These are phyloP conservation scores for Talaromyces atroroseus DNA, from an alignment of 2,329 filamentous ascomycete species.

Conservation along the genomic window DNA sequence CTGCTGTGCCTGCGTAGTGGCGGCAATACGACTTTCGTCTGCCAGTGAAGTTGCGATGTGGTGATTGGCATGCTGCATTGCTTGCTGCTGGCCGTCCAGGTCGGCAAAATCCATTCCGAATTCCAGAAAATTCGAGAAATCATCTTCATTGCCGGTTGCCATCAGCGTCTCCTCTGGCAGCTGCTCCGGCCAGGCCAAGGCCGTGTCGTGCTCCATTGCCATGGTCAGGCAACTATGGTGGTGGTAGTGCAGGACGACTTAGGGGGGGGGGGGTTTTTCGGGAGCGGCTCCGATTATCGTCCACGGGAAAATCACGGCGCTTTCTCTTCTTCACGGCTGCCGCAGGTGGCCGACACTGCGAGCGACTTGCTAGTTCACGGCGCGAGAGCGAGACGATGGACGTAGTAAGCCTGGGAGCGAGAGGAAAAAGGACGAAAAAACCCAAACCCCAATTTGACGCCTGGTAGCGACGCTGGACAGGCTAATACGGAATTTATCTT, in stretches of 20 bases:
- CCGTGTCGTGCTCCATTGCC: slow-evolving; percentile 35
- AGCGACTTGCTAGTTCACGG: not conserved
- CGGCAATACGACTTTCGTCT: slow-evolving; percentile 22
- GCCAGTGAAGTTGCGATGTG: slow-evolving; percentile 29
- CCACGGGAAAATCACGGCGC: not conserved
- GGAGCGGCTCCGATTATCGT: slow-evolving; percentile 3
- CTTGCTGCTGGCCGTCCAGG: slow-evolving; percentile 33
- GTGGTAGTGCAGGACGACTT: not conserved
- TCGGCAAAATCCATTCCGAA: slow-evolving; percentile 44
- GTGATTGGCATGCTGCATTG: slow-evolving; percentile 27
- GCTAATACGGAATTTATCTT: too few species aligned
- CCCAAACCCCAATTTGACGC: not conserved
- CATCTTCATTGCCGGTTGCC: slow-evolving; percentile 37
- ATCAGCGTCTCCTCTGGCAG: slow-evolving; percentile 37
- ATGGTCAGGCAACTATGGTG: too few species aligned
- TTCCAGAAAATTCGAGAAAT: slow-evolving; percentile 46
- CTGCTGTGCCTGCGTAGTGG: slow-evolving; percentile 21
- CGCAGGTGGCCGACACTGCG: slow-evolving; percentile 18
- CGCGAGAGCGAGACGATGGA: not conserved
- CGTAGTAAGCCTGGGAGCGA: not conserved
- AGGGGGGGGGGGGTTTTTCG: slow-evolving; percentile 7
- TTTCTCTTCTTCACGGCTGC: slow-evolving; percentile 1
- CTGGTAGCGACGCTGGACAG: too few species aligned
- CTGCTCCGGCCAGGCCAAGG: slow-evolving; percentile 37
- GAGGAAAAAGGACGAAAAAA: not conserved